Conservation (phyloP, 75 land plant genomes). For the Cryptomeria japonica region DNA sequence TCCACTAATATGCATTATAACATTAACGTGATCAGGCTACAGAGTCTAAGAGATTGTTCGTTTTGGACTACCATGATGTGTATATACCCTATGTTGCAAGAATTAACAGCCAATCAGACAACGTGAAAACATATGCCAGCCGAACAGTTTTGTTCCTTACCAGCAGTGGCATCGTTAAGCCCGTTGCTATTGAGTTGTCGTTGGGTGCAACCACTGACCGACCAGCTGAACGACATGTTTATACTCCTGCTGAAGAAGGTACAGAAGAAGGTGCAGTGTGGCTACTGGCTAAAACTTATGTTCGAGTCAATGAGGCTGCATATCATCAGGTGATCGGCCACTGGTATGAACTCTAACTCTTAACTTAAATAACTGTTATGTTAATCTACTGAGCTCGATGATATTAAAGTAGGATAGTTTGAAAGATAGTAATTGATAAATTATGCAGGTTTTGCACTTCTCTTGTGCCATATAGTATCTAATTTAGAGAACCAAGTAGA, state of each 20-base stretch:
- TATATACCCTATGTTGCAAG: conserved; percentile 51
- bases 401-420: no score
- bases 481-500: no score
- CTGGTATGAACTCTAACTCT: conserved; percentile 31
- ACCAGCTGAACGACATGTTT: conserved; percentile 37
- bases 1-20: neutral
- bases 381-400: no score
- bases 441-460: no score
- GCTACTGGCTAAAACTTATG: conserved; percentile 77
- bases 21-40: conserved; percentile 38
- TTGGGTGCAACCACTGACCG: conserved; percentile 33
- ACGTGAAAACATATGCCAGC: conserved; percentile 49
- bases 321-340: conserved; percentile 69
- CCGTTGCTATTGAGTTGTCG: conserved; percentile 72
- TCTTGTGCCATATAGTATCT: no score
- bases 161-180: conserved; percentile 42
- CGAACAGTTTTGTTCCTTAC: conserved; percentile 56
- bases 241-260: conserved; percentile 36
- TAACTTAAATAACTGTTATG: neutral
- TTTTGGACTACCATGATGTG: conserved; percentile 65
- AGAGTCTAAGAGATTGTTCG: conserved; percentile 44
- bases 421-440: no score
- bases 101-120: conserved; percentile 38
- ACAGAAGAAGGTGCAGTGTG: conserved; percentile 44
- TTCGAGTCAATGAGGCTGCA: conserved; percentile 57